Evolutionary conservation across 2,329 filamentous ascomycete species (phyloP).

Genomic region (Cercospora sesami): DNA sequence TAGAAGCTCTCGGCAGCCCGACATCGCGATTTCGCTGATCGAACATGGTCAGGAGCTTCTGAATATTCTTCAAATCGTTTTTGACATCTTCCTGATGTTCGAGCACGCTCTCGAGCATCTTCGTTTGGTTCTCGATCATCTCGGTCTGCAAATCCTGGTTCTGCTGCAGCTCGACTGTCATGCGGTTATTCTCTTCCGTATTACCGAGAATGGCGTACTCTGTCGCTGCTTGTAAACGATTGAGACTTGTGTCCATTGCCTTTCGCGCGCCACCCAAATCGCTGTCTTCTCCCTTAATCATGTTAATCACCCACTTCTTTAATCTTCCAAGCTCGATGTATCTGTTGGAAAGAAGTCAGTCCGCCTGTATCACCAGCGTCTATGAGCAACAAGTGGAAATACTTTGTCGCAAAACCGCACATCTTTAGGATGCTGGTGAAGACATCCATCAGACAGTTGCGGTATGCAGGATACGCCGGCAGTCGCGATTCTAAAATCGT

Average conservation of each 20-base stretch:
- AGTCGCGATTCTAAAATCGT: constrained; percentile 9
- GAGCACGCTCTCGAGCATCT: constrained; percentile 12
- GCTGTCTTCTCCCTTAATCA: constrained; percentile 14
- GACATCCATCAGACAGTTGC: constrained; percentile 13
- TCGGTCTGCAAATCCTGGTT: constrained; percentile 12
- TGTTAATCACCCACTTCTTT: constrained; percentile 12
- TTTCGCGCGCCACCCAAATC: constrained; percentile 9
- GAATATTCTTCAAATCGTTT: constrained; percentile 13
- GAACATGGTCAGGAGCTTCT: constrained; percentile 13
- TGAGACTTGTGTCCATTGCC: constrained; percentile 11
- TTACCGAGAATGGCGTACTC: constrained; percentile 12
- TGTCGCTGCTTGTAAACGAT: constrained; percentile 1
- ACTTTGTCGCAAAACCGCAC: constrained; percentile 12
- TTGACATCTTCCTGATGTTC: constrained; percentile 7
- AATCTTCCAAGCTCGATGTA: constrained; percentile 11
- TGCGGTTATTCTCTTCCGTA: constrained; percentile 10
- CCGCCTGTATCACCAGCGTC: background rate
- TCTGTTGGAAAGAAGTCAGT: background rate
- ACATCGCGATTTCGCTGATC: constrained; percentile 6
- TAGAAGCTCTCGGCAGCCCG: background rate
- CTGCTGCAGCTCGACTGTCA: constrained; percentile 14
- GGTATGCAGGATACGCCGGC: constrained; percentile 11
- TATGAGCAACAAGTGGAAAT: background rate
- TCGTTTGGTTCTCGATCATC: constrained; percentile 13
- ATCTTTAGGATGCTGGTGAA: constrained; percentile 11